A percentile compares a stretch with the other conserved stretches of the same genome.
Conservation (phyloP, 495 filamentous ascomycete genomes). For the Trichoderma gamsii region DNA sequence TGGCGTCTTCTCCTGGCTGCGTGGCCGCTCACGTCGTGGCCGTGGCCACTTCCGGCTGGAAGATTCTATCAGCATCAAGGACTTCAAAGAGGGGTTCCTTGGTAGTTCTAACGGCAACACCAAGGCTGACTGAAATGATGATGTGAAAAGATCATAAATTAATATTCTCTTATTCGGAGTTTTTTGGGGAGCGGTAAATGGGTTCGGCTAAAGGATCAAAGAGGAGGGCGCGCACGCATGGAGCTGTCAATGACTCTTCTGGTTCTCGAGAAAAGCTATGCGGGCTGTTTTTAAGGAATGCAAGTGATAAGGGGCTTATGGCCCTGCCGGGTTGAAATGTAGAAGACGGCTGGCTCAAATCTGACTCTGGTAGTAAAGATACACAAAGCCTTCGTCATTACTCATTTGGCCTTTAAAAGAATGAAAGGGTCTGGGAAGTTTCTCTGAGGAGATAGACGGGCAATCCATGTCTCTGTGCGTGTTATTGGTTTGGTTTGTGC, state of each 20-base stretch:
- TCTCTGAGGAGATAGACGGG: not conserved
- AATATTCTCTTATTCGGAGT: not conserved
- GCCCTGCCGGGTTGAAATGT: too few species aligned
- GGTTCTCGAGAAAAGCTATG: not conserved
- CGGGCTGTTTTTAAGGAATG: not conserved
- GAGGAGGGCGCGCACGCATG: not conserved
- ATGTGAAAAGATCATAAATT: not conserved
- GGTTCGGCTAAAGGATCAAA: not conserved
- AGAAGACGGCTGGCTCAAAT: too few species aligned
- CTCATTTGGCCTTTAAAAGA: not conserved
- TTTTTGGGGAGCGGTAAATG: not conserved
- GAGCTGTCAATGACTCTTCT: too few species aligned
- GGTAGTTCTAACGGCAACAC: conserved; percentile 49
- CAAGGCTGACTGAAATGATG: conserved; percentile 64
- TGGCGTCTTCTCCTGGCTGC: conserved; percentile 45
- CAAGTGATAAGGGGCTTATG: not conserved
- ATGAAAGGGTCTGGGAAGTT: not conserved
- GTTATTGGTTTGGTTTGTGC: not conserved
- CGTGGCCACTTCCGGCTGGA: conserved; percentile 72
- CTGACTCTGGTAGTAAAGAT: too few species aligned
- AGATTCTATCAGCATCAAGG: conserved; percentile 54
- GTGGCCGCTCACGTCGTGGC: conserved; percentile 51
- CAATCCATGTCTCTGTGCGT: not conserved
- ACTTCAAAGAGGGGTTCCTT: conserved; percentile 51
- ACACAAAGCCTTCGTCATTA: too few species aligned